These are phyloP conservation scores for Irpex lacteus DNA, from an alignment of 1,284 basidiomycete species.

Conservation along the genomic window DNA sequence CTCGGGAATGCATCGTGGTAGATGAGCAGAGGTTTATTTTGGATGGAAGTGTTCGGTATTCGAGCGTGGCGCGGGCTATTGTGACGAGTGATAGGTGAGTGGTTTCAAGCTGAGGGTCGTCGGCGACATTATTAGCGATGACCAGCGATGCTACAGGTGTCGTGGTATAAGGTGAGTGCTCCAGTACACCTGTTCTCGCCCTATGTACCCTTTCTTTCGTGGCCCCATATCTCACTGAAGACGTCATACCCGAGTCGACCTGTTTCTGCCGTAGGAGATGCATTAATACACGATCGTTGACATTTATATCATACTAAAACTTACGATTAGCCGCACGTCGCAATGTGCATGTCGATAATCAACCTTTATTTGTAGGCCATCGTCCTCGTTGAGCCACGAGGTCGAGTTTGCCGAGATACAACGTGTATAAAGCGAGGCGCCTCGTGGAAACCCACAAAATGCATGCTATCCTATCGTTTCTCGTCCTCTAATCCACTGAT, in stretches of 20 bases:
- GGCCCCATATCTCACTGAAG: too few species aligned
- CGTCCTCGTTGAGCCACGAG: not conserved
- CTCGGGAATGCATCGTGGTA: conserved; percentile 25
- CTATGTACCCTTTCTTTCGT: too few species aligned
- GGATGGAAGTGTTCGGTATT: conserved; percentile 29
- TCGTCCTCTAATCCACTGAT: not conserved
- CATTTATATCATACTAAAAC: too few species aligned
- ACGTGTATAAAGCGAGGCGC: not conserved
- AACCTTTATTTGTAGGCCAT: too few species aligned
- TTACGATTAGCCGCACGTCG: too few species aligned
- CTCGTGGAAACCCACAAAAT: not conserved
- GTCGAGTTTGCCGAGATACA: not conserved
- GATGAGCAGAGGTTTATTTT: conserved; percentile 25
- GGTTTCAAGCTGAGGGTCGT: conserved; percentile 17
- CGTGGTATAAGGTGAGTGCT: not conserved
- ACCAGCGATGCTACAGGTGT: not conserved
- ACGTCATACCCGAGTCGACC: too few species aligned
- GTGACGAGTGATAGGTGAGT: conserved; percentile 22
- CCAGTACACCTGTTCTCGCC: too few species aligned
- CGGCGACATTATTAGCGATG: not conserved
- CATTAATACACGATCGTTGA: too few species aligned
- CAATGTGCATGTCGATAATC: too few species aligned
- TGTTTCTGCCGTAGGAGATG: too few species aligned
- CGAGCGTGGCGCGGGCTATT: conserved; percentile 22
- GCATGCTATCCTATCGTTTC: not conserved